These are phyloP conservation scores for Kandelia obovata DNA, from an alignment of 345 rosid genomes.

Conservation along the genomic window DNA sequence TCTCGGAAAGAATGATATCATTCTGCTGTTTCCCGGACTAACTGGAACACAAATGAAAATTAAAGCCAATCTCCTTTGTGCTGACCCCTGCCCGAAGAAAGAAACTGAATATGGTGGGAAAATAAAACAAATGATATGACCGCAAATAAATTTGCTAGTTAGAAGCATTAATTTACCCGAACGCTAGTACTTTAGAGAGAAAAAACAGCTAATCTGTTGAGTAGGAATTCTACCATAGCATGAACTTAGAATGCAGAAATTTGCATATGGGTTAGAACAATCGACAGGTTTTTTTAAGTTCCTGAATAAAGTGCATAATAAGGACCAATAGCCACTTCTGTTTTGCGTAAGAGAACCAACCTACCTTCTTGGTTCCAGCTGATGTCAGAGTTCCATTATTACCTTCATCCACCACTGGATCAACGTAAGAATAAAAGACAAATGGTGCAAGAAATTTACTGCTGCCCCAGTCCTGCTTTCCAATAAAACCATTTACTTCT, in stretches of 20 bases:
- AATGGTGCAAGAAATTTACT: constrained; percentile 66
- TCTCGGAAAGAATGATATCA: constrained; percentile 75
- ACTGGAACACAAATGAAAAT: constrained; percentile 79
- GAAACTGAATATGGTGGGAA: background rate
- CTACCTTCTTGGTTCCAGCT: constrained; percentile 37
- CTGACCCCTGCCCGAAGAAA: constrained; percentile 27
- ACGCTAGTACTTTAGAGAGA: no score
- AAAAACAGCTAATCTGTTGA: no score
- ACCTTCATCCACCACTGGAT: constrained; percentile 37
- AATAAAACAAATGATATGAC: background rate
- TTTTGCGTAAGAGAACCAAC: background rate
- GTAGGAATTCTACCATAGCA: no score
- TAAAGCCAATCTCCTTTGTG: constrained; percentile 38
- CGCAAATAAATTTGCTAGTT: background rate
- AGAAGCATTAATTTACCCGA: no score
- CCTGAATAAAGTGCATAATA: background rate
- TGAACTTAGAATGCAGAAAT: no score
- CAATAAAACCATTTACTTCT: constrained; percentile 49
- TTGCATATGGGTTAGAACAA: no score
- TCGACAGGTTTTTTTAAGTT: no score
- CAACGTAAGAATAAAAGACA: constrained; percentile 43
- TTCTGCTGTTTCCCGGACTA: constrained; percentile 73
- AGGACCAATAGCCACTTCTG: no score
- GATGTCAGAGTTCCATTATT: constrained; percentile 32
- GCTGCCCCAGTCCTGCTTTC: constrained; percentile 55